Evolutionary conservation across 106 monocot genomes (phyloP).

Genomic region (Cymbidium sinense): DNA sequence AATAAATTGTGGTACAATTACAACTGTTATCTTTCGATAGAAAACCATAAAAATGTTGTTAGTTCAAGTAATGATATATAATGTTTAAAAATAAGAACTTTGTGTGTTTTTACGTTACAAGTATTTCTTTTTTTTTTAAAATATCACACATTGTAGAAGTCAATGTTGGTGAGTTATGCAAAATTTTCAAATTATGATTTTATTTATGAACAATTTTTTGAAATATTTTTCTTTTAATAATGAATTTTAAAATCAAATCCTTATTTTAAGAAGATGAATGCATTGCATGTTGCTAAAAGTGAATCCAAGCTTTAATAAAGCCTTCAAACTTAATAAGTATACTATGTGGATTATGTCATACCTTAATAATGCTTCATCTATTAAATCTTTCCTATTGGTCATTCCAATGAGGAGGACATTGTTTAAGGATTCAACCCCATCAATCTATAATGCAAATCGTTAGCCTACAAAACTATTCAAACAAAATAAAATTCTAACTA

Average conservation of each 20-base stretch:
- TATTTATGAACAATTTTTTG: not conserved
- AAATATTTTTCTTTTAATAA: not conserved
- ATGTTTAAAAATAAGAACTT: not conserved
- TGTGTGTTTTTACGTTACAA: not conserved
- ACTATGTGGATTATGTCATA: conserved; percentile 13
- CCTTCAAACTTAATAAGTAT: not conserved
- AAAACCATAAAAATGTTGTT: not conserved
- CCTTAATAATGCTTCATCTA: conserved; percentile 97
- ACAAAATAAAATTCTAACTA: conserved; percentile 3
- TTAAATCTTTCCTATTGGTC: conserved; percentile 96
- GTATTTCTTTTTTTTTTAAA: not conserved
- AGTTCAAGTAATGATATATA: not conserved
- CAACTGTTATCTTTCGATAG: not conserved
- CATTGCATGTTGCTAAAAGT: not conserved
- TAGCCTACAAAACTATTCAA: conserved; percentile 6
- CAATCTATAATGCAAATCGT: conserved; percentile 66
- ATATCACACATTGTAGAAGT: not conserved
- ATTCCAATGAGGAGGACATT: conserved; percentile 99
- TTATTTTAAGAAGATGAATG: not conserved
- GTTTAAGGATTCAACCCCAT: conserved; percentile 95
- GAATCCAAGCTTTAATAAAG: not conserved
- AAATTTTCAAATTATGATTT: not conserved
- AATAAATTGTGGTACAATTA: not conserved
- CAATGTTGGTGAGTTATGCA: not conserved
- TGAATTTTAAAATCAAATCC: not conserved